Evolutionary conservation across 331 rosid genomes (phyloP), one percentile per base, ranked within the genome.

Genomic region (Rosa hybrid): DNA sequence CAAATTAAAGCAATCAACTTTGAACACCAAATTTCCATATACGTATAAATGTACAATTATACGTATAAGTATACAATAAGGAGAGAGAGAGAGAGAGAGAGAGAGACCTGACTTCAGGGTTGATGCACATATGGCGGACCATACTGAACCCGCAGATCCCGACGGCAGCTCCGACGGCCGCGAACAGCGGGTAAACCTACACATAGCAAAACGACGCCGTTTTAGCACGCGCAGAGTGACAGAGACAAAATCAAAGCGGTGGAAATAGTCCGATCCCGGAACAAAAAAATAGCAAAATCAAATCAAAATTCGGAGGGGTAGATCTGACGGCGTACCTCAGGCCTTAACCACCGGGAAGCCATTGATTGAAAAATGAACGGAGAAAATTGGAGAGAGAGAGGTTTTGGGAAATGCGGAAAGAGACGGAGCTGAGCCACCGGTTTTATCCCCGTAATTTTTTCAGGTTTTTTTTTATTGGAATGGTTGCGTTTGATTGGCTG

Each of bases 51-150:
- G 34, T 30, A 30, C 34, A 30, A 30, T 30, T 30, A 30, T 30
- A 53, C 0, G 39, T 34, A 34, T 34, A 23, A 3, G 3, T 0
- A 14, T 23, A 23, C 16, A 21, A 6, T 27, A 48, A 56, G 30
- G 72, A 20, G 46, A 71, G 48, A 64, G 49, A 81, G 7, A 68
- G 1, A 59, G 67, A 94, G 7, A 68, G 48, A 64, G 49, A 81
- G 7, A 68, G 1, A 59, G 67, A 94, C 99, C 98, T 95, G 90
- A 93, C 99, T 93, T 91, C 99, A 78, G 99, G 99, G 79, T 95
- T 95, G 93, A 88, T 87, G 81, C 82, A 77, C 84, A 95, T 75
- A 53, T 91, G 88, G 60, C 98, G 98, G 77, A 84, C 88, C 71
- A 93, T 65, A 82, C 84, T 88, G 17, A 95, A 73, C 0, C 93